Evolutionary conservation across 2,329 filamentous ascomycete genomes (phyloP).

Genomic region (Bipolaris cookei): DNA sequence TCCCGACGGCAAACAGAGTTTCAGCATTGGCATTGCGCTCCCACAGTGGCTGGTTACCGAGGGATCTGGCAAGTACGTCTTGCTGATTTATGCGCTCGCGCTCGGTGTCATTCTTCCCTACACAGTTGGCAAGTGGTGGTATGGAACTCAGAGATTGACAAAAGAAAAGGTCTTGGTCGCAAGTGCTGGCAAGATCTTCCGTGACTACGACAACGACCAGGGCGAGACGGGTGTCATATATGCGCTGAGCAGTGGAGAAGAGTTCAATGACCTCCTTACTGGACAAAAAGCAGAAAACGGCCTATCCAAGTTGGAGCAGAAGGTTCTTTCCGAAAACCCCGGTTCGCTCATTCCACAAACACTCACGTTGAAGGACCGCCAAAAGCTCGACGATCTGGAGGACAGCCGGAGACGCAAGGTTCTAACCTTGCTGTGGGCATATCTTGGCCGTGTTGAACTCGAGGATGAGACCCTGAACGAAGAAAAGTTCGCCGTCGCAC

Average conservation of each 20-base stretch:
- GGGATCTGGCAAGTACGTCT: slow-evolving; percentile 92
- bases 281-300: slow-evolving; percentile 81
- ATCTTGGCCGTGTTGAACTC: slow-evolving; percentile 86
- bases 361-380: slow-evolving; percentile 74
- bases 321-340: slow-evolving; percentile 69
- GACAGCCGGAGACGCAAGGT: slow-evolving; percentile 82
- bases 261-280: slow-evolving; percentile 78
- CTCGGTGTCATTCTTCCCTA: slow-evolving; percentile 92
- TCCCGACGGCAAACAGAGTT: slow-evolving; percentile 97
- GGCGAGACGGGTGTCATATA: slow-evolving; percentile 79
- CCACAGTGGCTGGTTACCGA: slow-evolving; percentile 92
- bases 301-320: slow-evolving; percentile 82
- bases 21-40: slow-evolving; percentile 95
- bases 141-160: slow-evolving; percentile 89
- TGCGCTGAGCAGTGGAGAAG: slow-evolving; percentile 83
- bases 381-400: slow-evolving; percentile 79
- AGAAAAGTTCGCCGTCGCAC: slow-evolving; percentile 87
- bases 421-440: slow-evolving; percentile 90
- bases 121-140: slow-evolving; percentile 97
- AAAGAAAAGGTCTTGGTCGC: slow-evolving; percentile 93
- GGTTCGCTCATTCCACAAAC: slow-evolving; percentile 61
- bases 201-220: slow-evolving; percentile 85
- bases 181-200: slow-evolving; percentile 93
- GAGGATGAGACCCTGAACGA: slow-evolving; percentile 77
- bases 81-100: slow-evolving; percentile 85